Evolutionary conservation across 2,329 filamentous ascomycete species (phyloP), one percentile per base, ranked within the genome.

Genomic region (Furcasterigmium sp.): DNA sequence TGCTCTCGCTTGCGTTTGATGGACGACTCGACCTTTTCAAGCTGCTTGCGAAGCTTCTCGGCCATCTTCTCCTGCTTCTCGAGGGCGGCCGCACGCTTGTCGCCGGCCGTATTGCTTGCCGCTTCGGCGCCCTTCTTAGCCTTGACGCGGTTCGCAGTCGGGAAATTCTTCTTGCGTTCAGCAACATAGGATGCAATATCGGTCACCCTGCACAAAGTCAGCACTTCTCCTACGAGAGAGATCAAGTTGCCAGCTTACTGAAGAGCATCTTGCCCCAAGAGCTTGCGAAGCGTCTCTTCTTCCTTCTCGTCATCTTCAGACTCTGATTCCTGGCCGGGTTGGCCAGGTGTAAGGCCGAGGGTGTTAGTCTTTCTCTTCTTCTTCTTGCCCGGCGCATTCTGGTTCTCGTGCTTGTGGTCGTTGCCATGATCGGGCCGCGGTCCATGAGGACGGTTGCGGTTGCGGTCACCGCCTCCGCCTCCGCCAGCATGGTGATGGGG

Each of bases 131-230:
- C 72, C 49, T 79, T 77, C 62, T 78, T 87, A 50, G 79, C 79
- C 47, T 80, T 75, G 48, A 82, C 69, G 43, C 87, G 82, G 46
- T 80, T 79, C 59, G 80, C 79, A 3, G 91, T 96, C 2, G 91
- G 91, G 59, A 80, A 97, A 41, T 84, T 83, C 51, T 80, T 84
- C 58, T 76, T 85, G 46, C 91, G 81, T 61, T 95, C 89, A 39
- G 81, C 81, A 49, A 94, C 80, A 81, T 89, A 97, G 7, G 80
- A 78, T 19, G 80, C 76, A 43, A 96, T 74, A 56, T 96, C 90
- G 46, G 78, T 78, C 14, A 78, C 69, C 45, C 75, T 80, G 18
- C 5, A 35, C 11, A 2, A n/a, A n/a, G n/a, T n/a, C n/a, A n/a
- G n/a, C n/a, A n/a, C n/a, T n/a, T n/a, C n/a, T n/a, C n/a, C n/a